Evolutionary conservation across 768 basidiomycete genomes (phyloP).

Genomic region (Crucibulum laeve): DNA sequence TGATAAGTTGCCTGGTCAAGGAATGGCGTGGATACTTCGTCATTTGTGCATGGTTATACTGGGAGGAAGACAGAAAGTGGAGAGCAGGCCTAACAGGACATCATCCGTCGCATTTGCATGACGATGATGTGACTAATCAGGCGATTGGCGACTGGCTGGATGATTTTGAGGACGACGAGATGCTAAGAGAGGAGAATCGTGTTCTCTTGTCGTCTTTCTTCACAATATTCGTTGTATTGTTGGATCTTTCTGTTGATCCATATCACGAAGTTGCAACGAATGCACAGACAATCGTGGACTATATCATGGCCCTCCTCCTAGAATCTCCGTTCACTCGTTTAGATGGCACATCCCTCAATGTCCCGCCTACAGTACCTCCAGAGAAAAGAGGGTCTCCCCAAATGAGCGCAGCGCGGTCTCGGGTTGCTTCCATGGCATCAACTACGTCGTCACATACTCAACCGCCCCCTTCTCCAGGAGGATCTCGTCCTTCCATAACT

Average conservation of each 20-base stretch:
- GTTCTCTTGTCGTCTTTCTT: constrained; percentile 89
- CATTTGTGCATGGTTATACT: constrained; percentile 94
- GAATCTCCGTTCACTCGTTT: constrained; percentile 85
- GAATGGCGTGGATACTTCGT: constrained; percentile 98
- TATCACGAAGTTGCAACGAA: constrained; percentile 89
- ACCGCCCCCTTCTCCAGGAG: constrained; percentile 39
- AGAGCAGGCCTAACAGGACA: constrained; percentile 32
- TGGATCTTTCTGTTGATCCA: constrained; percentile 91
- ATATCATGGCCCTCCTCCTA: constrained; percentile 83
- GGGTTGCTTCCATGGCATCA: constrained; percentile 47
- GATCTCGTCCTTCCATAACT: constrained; percentile 41
- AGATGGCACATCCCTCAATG: constrained; percentile 59
- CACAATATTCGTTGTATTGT: constrained; percentile 82
- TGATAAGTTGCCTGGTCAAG: constrained; percentile 89
- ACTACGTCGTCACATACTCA: constrained; percentile 36
- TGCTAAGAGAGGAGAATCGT: constrained; percentile 69
- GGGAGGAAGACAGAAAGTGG: constrained; percentile 85
- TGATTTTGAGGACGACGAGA: constrained; percentile 60
- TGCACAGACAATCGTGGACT: constrained; percentile 90
- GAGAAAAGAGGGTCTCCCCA: constrained; percentile 31
- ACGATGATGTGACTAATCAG: constrained; percentile 70
- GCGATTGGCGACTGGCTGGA: constrained; percentile 81
- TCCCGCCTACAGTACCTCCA: constrained; percentile 37
- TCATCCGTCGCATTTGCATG: constrained; percentile 30
- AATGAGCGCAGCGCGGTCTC: constrained; percentile 28